phyloP scores from a whole-genome alignment of 1,139 yeast genomes.

The Debaryomycetaceae sp. region DNA sequence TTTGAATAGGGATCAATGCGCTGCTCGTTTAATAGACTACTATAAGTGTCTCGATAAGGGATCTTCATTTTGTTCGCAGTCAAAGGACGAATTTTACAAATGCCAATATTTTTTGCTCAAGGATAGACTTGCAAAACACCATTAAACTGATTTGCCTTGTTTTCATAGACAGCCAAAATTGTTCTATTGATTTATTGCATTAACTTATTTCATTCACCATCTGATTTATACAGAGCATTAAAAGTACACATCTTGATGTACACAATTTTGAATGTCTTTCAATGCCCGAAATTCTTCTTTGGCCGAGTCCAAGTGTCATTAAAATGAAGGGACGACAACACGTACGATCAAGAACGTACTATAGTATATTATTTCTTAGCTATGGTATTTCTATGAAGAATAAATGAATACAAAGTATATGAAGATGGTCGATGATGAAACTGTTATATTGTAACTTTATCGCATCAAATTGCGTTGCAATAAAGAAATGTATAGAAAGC shows the following conservation, averaged over 20 bases:
- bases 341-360: neutral
- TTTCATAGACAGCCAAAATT: neutral
- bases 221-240: too few species aligned
- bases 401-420: neutral
- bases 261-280: too few species aligned
- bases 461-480: too few species aligned
- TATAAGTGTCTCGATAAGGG: slow-evolving; percentile 48
- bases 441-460: too few species aligned
- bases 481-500: too few species aligned
- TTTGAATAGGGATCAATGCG: slow-evolving; percentile 46
- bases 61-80: slow-evolving; percentile 36
- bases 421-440: too few species aligned
- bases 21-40: slow-evolving; percentile 43
- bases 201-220: too few species aligned
- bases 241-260: too few species aligned
- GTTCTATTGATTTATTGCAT: neutral
- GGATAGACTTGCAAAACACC: slow-evolving; percentile 36
- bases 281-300: too few species aligned
- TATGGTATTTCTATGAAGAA: neutral
- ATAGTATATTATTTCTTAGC: neutral
- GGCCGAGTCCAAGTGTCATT: too few species aligned
- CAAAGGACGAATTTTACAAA: slow-evolving; percentile 47
- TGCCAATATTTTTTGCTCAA: slow-evolving; percentile 45
- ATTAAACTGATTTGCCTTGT: neutral
- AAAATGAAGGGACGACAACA: too few species aligned